Evolutionary conservation across 2,329 filamentous ascomycete genomes (phyloP).

Genomic region (Sporothrix globosa): DNA sequence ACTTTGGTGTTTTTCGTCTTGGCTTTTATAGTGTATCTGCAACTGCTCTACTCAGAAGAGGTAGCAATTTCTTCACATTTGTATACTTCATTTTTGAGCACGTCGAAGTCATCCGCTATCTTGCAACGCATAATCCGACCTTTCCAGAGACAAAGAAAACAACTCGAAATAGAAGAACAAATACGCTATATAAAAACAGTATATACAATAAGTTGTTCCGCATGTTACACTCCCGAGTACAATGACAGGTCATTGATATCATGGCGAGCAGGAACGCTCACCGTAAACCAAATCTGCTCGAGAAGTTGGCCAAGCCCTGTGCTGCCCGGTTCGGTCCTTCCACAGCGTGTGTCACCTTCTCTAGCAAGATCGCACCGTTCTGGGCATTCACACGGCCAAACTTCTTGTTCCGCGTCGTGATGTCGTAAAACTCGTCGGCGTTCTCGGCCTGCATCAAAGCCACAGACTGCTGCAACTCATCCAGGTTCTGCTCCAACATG

Average conservation of each 20-base stretch:
- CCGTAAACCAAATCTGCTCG: slow-evolving; percentile 73
- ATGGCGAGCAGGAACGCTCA: slow-evolving; percentile 36
- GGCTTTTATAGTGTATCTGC: background rate
- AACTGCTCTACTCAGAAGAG: slow-evolving; percentile 5
- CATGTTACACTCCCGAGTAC: background rate
- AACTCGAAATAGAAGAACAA: background rate
- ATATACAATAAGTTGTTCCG: background rate
- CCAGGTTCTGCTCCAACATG: slow-evolving; percentile 85
- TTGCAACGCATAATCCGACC: background rate
- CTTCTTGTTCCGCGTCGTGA: slow-evolving; percentile 85
- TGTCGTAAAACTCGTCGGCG: slow-evolving; percentile 96
- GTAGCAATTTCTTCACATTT: background rate
- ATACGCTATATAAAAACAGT: background rate
- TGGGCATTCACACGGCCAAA: slow-evolving; percentile 90
- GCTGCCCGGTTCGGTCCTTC: slow-evolving; percentile 62
- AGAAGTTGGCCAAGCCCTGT: slow-evolving; percentile 70
- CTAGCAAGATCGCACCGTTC: slow-evolving; percentile 84
- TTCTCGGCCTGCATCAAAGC: slow-evolving; percentile 85
- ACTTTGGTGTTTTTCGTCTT: background rate
- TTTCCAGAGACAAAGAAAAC: background rate
- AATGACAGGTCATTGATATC: slow-evolving; percentile 3
- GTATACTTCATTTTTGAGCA: background rate
- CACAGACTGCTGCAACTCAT: slow-evolving; percentile 92
- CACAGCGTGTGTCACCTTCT: slow-evolving; percentile 76
- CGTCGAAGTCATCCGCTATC: background rate